Conservation (phyloP, 75 land plant species). For the Gnetum montanum region DNA sequence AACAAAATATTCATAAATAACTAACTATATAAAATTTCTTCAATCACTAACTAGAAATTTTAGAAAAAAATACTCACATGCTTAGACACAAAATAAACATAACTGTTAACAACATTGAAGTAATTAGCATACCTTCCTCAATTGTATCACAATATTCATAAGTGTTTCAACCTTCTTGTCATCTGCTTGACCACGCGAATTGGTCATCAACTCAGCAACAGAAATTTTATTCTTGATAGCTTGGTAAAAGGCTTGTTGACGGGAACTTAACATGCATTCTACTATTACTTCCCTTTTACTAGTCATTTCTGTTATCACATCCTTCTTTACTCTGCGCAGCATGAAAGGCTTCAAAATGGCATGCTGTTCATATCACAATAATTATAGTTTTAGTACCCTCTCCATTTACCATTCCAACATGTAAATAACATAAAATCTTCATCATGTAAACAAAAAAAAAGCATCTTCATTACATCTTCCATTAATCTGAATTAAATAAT, state of each 20-base stretch:
- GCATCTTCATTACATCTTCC: too few relatives aligned
- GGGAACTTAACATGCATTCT: constrained; percentile 84
- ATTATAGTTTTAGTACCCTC: too few relatives aligned
- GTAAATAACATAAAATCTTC: too few relatives aligned
- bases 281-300: constrained; percentile 85
- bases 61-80: too few relatives aligned
- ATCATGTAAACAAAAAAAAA: too few relatives aligned
- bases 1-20: too few relatives aligned
- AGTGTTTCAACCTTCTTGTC: constrained; percentile 84
- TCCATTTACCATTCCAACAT: too few relatives aligned
- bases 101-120: too few relatives aligned
- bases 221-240: constrained; percentile 99
- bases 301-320: constrained; percentile 89
- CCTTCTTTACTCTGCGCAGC: constrained; percentile 94
- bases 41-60: too few relatives aligned
- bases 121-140: constrained; percentile 62
- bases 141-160: constrained; percentile 97
- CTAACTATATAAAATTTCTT: too few relatives aligned
- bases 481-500: too few relatives aligned
- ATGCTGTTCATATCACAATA: constrained; percentile 71
- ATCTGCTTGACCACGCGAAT: constrained; percentile 57
- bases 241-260: constrained; percentile 93
- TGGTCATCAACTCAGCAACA: constrained; percentile 79
- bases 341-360: constrained; percentile 95
- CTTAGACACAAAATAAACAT: too few relatives aligned